Conservation (phyloP, 257 asterid species). For the Salvia hispanica region DNA sequence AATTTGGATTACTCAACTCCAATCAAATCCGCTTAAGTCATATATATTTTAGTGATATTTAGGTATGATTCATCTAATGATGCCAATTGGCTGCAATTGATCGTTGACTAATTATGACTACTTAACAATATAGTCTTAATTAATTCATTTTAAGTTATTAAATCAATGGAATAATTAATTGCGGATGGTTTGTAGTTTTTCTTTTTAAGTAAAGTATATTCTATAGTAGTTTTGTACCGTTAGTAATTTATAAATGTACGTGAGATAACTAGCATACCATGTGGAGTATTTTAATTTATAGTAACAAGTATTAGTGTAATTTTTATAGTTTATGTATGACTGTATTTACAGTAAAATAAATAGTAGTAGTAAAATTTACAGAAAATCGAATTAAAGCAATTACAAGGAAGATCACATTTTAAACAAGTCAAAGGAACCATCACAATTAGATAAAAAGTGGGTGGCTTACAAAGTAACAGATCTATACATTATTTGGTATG, state of each 20-base stretch:
- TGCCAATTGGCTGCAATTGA: slow-evolving; percentile 13
- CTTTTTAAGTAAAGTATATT: too few relatives aligned
- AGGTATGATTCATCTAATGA: too few relatives aligned
- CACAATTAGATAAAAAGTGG: not conserved
- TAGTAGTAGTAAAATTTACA: too few relatives aligned
- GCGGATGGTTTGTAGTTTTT: not conserved
- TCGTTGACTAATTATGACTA: not conserved
- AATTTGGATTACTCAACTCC: not conserved
- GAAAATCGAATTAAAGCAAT: not conserved
- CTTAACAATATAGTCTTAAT: not conserved
- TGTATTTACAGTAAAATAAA: too few relatives aligned
- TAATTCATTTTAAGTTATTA: not conserved
- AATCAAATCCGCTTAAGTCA: not conserved
- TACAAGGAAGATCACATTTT: not conserved
- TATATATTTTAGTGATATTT: not conserved
- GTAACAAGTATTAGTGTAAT: too few relatives aligned
- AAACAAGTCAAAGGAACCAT: not conserved
- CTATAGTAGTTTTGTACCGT: too few relatives aligned
- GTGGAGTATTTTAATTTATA: too few relatives aligned
- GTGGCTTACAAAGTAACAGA: not conserved
- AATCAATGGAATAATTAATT: not conserved
- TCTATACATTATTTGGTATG: not conserved
- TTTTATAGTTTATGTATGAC: too few relatives aligned
- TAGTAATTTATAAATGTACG: too few relatives aligned
- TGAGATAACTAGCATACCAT: too few relatives aligned